Evolutionary conservation across 176 grass and related monocot genomes (phyloP).

Genomic region (Dendrocalamus sinicus): DNA sequence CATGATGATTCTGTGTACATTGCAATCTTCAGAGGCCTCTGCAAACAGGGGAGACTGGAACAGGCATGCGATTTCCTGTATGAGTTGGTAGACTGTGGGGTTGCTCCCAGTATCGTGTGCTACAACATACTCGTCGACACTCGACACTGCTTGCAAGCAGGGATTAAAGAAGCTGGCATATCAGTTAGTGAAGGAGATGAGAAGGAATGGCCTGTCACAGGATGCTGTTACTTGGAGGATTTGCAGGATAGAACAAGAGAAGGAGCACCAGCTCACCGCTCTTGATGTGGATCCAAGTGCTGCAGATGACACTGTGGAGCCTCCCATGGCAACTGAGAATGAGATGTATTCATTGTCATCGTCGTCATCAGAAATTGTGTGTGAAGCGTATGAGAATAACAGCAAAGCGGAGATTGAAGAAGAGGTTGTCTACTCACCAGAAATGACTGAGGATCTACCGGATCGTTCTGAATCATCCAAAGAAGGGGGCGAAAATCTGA

Average conservation of each 20-base stretch:
- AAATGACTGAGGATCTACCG: conserved; percentile 24
- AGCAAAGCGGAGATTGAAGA: not conserved
- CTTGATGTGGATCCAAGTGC: conserved; percentile 32
- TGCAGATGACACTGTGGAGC: conserved; percentile 33
- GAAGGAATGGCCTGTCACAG: conserved; percentile 69
- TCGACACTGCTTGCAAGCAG: conserved; percentile 65
- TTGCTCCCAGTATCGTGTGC: conserved; percentile 64
- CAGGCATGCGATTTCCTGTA: conserved; percentile 89
- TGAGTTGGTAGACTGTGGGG: conserved; percentile 64
- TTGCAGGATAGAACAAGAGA: conserved; percentile 41
- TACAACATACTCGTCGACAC: conserved; percentile 80
- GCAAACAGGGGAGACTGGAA: conserved; percentile 64
- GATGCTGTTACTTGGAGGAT: conserved; percentile 92
- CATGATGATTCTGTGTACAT: conserved; percentile 87
- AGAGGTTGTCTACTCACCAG: conserved; percentile 17
- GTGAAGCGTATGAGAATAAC: not conserved
- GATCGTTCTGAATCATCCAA: conserved; percentile 11
- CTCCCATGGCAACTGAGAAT: not conserved
- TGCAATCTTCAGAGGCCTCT: conserved; percentile 66
- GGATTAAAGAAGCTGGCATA: conserved; percentile 69
- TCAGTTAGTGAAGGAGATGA: conserved; percentile 73
- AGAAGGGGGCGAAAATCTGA: not conserved
- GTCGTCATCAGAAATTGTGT: not conserved
- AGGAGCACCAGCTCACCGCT: not conserved
- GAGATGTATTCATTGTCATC: not conserved